Conservation (phyloP, 2,329 filamentous ascomycete genomes). For the Calycina herbarum region DNA sequence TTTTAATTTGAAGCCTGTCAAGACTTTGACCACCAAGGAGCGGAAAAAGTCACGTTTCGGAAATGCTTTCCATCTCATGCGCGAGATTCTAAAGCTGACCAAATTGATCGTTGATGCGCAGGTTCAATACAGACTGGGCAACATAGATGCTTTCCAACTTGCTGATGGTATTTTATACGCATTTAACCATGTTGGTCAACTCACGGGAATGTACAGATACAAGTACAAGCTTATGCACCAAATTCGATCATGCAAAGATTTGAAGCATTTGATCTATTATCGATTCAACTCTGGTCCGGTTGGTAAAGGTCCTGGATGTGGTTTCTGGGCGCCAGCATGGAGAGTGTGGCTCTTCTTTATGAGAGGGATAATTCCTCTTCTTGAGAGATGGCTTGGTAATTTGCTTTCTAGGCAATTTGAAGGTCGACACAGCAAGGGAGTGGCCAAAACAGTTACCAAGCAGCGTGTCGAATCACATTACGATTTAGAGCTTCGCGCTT, state of each 20-base stretch:
- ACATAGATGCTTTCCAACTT: slow-evolving; percentile 98
- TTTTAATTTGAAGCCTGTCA: slow-evolving; percentile 98
- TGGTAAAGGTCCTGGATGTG: slow-evolving; percentile 94
- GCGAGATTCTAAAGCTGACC: slow-evolving; percentile 91
- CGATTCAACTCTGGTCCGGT: slow-evolving; percentile 97
- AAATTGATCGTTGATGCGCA: slow-evolving; percentile 98
- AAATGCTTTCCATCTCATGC: slow-evolving; percentile 98
- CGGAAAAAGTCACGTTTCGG: slow-evolving; percentile 99
- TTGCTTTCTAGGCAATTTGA: slow-evolving; percentile 96
- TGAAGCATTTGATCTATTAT: slow-evolving; percentile 99
- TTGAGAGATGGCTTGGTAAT: slow-evolving; percentile 97
- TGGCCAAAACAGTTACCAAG: slow-evolving; percentile 98
- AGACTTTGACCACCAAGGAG: slow-evolving; percentile 97
- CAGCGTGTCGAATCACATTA: slow-evolving; percentile 99
- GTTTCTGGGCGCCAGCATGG: slow-evolving; percentile 99
- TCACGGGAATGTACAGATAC: slow-evolving; percentile 99
- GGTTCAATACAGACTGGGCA: slow-evolving; percentile 94
- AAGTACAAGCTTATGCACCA: slow-evolving; percentile 99
- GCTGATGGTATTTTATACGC: slow-evolving; percentile 98
- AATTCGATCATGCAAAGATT: slow-evolving; percentile 96
- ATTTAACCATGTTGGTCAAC: slow-evolving; percentile 97
- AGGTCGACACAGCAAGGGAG: slow-evolving; percentile 96
- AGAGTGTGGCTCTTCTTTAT: slow-evolving; percentile 99
- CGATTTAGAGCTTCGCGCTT: slow-evolving; percentile 93
- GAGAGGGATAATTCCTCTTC: slow-evolving; percentile 93